Evolutionary conservation across 108 stramenopile species (phyloP), one percentile per base, ranked within the genome.

Genomic region (Cyclotella baltica): DNA sequence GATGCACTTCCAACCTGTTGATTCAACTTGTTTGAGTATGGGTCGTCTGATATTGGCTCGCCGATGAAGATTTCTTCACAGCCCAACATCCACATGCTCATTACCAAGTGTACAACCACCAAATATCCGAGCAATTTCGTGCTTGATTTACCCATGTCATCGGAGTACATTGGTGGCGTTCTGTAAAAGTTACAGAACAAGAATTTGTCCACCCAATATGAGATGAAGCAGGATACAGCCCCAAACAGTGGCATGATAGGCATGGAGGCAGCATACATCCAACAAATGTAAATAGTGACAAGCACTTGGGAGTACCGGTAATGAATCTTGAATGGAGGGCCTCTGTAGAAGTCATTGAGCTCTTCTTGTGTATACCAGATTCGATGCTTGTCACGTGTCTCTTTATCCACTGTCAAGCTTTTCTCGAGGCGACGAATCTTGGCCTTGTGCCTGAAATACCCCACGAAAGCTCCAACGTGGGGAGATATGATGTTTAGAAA

Each of bases 181-280:
- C 86, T 67, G 70, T 95, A 93, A 51, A 91, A 89, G 53, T 86
- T 81, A 48, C 89, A 83, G 73, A 95, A 95, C 30, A 95, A 83
- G 52, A 81, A 89, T 70, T 93, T 93, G 72, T 95, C 93, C 18
- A 92, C 88, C 90, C 87, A 90, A 71, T 87, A 95, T 25, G 72
- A 86, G 15, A 93, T 61, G 46, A 72, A 83, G 77, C 88, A 92
- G 0, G 83, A 84, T 13, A 85, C 22, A 25, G 75, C 78, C 23
- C 89, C 92, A 55, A 95, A 72, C 34, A 88, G 63, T 6, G 83
- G 84, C 68, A 95, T 72, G 28, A 95, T 4, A 10, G 93, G 93
- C 81, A 95, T 90, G 22, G 89, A 88, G 35, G 88, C 71, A 27
- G 87, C 64, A 73, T 91, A 95, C 80, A 87, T 86, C 73, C 88